Evolutionary conservation across 2,329 filamentous ascomycete species (phyloP), one percentile per base, ranked within the genome.

Genomic region (Calonectria multiphialidica): DNA sequence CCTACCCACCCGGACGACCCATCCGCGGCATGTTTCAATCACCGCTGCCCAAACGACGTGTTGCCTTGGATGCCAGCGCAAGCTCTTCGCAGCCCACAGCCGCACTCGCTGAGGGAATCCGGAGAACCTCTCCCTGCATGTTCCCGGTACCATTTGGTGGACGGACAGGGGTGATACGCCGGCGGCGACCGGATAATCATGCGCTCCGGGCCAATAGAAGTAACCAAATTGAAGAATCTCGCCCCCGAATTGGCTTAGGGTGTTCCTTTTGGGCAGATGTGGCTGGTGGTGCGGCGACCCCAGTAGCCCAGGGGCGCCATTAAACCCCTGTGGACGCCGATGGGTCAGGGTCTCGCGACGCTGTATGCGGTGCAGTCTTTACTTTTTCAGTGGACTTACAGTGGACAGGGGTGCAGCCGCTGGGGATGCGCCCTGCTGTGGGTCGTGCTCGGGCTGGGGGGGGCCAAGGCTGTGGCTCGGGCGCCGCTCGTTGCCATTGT

Each of bases 101-200:
- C 57, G 67, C 37, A 59, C 64, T 59, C 37, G 55, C 64, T 59
- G 68, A 78, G 67, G 67, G 74, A 74, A 72, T 76, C 74, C 72
- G 70, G 72, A 78, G 76, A 67, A 68, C 69, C 53, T 59, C 53
- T 74, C 76, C 75, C 78, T 75, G 75, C 63, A 72, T 23, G 59
- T 70, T 50, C 59, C 68, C 33, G 47, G 65, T 64, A 68, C 57
- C 50, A 68, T 66, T 62, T 42, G 45, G 37, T 25, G 50, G 42
- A 72, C 62, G 73, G 74, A 37, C 62, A 77, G 71, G 78, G 77
- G 78, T 72, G 28, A 40, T 37, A 42, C 59, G 47, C 71, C 67
- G 55, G 70, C 79, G 76, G 79, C 62, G 62, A 63, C 49, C 81
- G 81, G 81, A 82, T 78, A 78, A 80, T 82, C 78, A 45, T 13